Conservation (phyloP, 768 basidiomycete species). For the Saitozyma sp. region DNA sequence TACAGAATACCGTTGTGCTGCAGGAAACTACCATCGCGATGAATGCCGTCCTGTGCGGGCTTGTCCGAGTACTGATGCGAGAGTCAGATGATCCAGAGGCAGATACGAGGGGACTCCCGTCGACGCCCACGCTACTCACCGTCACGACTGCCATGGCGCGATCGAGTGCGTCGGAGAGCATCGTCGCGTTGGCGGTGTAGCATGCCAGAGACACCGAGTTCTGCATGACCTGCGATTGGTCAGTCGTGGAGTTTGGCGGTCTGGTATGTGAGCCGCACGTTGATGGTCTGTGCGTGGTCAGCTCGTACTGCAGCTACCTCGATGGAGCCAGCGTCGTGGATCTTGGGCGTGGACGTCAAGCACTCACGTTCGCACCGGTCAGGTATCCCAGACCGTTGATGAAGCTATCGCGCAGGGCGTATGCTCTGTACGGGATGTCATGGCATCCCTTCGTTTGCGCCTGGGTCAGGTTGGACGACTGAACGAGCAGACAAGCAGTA, state of each 20-base stretch:
- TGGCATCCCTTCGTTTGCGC: slow-evolving; percentile 58
- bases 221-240: slow-evolving; percentile 55
- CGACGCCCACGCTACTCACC: slow-evolving; percentile 4
- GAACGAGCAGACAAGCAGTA: slow-evolving; percentile 63
- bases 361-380: slow-evolving; percentile 63
- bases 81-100: neutral
- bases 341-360: neutral
- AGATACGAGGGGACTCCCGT: neutral
- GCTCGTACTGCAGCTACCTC: neutral
- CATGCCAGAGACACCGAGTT: slow-evolving; percentile 62
- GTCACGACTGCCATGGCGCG: slow-evolving; percentile 23
- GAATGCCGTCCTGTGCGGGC: slow-evolving; percentile 63
- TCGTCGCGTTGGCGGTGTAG: slow-evolving; percentile 35
- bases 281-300: slow-evolving; percentile 50
- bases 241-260: no score
- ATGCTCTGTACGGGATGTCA: slow-evolving; percentile 60
- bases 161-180: slow-evolving; percentile 56
- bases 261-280: slow-evolving; percentile 41
- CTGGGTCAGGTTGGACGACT: slow-evolving; percentile 55
- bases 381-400: slow-evolving; percentile 59
- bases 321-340: neutral
- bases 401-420: slow-evolving; percentile 56
- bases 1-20: slow-evolving; percentile 69
- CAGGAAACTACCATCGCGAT: slow-evolving; percentile 55
- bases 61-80: slow-evolving; percentile 15